Base-by-base conservation (phyloP, 1,139 yeast genomes). In the Taphrina wiesneri region DNA sequence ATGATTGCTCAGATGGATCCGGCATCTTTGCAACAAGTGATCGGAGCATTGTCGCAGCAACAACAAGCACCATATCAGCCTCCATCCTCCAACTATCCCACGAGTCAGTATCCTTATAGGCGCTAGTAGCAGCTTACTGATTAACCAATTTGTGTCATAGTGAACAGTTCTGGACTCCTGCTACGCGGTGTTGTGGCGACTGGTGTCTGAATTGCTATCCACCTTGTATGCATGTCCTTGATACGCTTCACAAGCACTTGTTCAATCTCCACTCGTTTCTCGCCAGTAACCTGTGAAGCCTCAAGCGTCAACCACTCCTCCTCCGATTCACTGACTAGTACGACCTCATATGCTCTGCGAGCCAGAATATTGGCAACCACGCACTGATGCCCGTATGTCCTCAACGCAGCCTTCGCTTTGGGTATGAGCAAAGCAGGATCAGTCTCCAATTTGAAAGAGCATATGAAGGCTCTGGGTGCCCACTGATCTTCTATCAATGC, bases 401-500 rank as follows among this genome's bases (percentile, higher is more conserved):
- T 84, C 69, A 95, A 80, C 0, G 99, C 97, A 66, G 82, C 84
- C 63, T 79, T 79, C 4, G 97, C 90, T 77, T 95, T 95, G 67
- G 83, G 80, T 54, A 90, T 81, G 70, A 95, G 79, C 25, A 95
- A 83, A 13, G 79, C 73, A 68, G 78, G 76, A 75, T 95, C 99
- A 0, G 99, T 95, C 74, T 95, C 99, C 68, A 93, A 82, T 76
- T 95, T 95, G 79, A 95, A 95, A 26, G 96, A 89, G 1, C 93
- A 88, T 68, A 95, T 90, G 96, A 91, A 88, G 1, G 98, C 96
- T 7, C 86, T 85, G 7, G 65, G 59, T 0, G 96, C 96, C 0
- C 97, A 96, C 99, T 99, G 93, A 34, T 86, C 83, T 71, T 90
- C 96, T 0, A 92, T 97, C 70, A 95, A 79, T 68, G 97, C 80